Base-by-base conservation (phyloP, 768 basidiomycete genomes). In the Tephrocybe sp. region DNA sequence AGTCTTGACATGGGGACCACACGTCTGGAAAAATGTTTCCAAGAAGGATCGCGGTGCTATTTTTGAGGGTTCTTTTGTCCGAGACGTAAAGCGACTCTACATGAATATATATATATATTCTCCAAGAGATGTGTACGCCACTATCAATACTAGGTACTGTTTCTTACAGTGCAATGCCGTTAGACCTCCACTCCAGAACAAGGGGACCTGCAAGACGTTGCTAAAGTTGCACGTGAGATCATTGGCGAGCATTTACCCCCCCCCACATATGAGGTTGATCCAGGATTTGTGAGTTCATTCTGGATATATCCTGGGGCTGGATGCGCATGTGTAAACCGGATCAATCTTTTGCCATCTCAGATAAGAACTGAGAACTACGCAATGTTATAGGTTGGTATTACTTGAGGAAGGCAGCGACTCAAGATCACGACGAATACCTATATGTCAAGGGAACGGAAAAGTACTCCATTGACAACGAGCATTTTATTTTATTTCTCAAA, bases 1-100 rank as follows among this genome's bases (percentile, higher is more conserved):
- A 12, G 52, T 78, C 14, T 60, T 79, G 3, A 61, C 73, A 30
- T 75, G 76, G 72, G 78, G 79, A 17, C 48, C 60, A 3, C 55
- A 59, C 20, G 46, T 54, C 6, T 79, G 75, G 72, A 57, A 66
- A 31, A 57, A 77, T 51, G 71, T 79, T 7, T 55, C 70, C 1
- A 50, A 34, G 19, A 55, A 66, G n/a, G 67, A 72, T 14, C 62
- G 72, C 12, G 78, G 78, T 4, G 61, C 59, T 9, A 69, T 80
- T 11, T 80, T 80, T 45, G 65, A 71, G 23, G 39, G 48, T 2
- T 68, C 69, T 4, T 77, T 77, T 55, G 57, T 78, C 9, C 68
- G 74, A 22, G 76, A 72, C 4, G 67, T 76, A n/a, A 70, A 65
- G 38, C 54, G 57, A 23, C 45, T 76, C 17, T 65, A 66, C 19